phyloP scores from a whole-genome alignment of 306 rosid genomes.

The Quercus bicolor region DNA sequence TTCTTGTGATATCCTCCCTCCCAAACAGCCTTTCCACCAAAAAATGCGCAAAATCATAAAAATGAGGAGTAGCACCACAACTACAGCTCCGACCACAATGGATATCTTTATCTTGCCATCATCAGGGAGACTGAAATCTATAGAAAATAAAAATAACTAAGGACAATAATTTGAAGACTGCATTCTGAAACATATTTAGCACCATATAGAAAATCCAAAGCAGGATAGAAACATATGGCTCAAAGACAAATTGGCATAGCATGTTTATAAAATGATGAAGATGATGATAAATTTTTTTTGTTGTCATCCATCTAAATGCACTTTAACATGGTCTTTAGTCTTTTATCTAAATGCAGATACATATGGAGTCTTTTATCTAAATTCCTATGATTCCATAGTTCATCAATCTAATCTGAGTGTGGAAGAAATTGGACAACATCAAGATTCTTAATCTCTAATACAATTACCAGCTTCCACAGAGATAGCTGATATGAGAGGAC shows the following conservation, averaged over 20 bases:
- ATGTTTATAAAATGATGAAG: no score
- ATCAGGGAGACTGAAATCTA: slow-evolving; percentile 19
- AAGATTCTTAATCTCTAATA: neutral
- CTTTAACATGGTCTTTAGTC: no score
- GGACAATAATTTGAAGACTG: neutral
- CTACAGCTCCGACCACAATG: slow-evolving; percentile 3
- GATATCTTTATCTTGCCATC: neutral
- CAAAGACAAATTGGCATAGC: no score
- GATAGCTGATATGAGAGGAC: slow-evolving; percentile 65
- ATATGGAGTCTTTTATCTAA: neutral
- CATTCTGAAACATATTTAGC: neutral
- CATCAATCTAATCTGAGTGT: neutral
- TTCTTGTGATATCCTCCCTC: slow-evolving; percentile 11
- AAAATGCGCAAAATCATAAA: slow-evolving; percentile 1
- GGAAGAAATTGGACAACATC: no score
- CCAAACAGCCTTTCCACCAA: slow-evolving; percentile 8
- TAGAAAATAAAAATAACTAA: neutral
- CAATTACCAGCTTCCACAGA: slow-evolving; percentile 53
- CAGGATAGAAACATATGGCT: no score
- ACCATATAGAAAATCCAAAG: no score
- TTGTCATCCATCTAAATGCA: no score
- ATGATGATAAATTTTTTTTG: no score
- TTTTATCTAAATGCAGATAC: no score
- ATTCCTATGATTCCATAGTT: neutral
- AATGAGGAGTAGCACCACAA: neutral